These are phyloP conservation scores for Dittrichia graveolens DNA, from an alignment of 129 eudicot species.

Conservation along the genomic window DNA sequence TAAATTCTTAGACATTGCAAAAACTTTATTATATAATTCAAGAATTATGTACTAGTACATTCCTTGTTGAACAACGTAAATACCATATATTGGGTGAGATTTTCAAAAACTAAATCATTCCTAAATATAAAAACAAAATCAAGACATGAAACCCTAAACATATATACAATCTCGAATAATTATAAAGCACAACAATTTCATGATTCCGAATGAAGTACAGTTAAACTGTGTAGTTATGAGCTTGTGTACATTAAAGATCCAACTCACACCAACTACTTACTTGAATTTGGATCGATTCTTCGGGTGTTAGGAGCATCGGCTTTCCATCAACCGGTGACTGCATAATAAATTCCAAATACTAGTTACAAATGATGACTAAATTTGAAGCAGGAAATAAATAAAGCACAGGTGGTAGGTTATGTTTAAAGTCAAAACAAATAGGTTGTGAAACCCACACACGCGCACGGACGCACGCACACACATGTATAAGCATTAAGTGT, in stretches of 20 bases:
- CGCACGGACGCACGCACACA: too few species aligned
- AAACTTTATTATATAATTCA: neutral
- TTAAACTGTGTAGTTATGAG: constrained; percentile 1
- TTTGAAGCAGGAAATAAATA: neutral
- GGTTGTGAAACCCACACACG: too few species aligned
- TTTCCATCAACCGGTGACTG: constrained; percentile 98
- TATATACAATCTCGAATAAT: neutral
- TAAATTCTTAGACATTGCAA: neutral
- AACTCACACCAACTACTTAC: constrained; percentile 43
- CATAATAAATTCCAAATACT: constrained; percentile 21
- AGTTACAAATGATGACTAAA: neutral
- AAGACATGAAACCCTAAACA: neutral
- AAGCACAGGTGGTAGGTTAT: neutral
- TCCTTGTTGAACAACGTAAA: neutral
- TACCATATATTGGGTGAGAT: neutral
- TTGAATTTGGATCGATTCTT: constrained; percentile 95
- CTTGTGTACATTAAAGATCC: constrained; percentile 3
- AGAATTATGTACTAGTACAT: neutral
- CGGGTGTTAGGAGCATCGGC: constrained; percentile 94
- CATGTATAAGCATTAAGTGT: neutral
- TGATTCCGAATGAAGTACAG: constrained; percentile 1
- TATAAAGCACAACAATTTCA: neutral
- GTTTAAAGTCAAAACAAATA: too few species aligned
- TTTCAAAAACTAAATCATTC: neutral
- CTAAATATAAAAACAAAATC: neutral